These are phyloP conservation scores for Lagerstroemia speciosa DNA, from an alignment of 345 rosid species.

Conservation along the genomic window DNA sequence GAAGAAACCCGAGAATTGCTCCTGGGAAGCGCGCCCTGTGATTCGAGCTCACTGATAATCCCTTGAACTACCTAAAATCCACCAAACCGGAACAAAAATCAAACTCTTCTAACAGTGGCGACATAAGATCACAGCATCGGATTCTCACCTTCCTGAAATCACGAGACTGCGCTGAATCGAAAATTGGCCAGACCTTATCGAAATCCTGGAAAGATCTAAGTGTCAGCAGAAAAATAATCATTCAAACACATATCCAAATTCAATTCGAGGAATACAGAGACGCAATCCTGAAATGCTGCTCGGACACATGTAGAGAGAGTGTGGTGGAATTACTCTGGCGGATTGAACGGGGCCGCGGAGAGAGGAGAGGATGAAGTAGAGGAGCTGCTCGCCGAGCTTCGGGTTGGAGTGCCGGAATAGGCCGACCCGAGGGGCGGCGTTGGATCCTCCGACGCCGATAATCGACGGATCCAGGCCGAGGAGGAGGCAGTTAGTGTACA, in stretches of 20 bases:
- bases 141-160: slow-evolving; percentile 80
- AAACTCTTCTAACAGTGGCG: slow-evolving; percentile 1
- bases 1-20: slow-evolving; percentile 99
- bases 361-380: slow-evolving; percentile 93
- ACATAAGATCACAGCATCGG: background rate
- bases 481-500: slow-evolving; percentile 94
- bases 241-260: background rate
- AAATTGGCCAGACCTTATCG: slow-evolving; percentile 98
- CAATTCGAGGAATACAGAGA: background rate
- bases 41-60: slow-evolving; percentile 93
- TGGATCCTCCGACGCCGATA: slow-evolving; percentile 82
- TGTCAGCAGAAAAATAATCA: slow-evolving; percentile 1
- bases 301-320: background rate
- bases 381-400: slow-evolving; percentile 97
- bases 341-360: slow-evolving; percentile 97
- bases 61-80: slow-evolving; percentile 85
- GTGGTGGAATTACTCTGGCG: slow-evolving; percentile 50
- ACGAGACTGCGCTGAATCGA: slow-evolving; percentile 96
- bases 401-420: slow-evolving; percentile 98
- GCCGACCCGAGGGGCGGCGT: slow-evolving; percentile 79
- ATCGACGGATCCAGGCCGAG: slow-evolving; percentile 90
- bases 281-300: background rate
- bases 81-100: slow-evolving; percentile 1
- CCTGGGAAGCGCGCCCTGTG: slow-evolving; percentile 97
- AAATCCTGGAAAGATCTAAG: slow-evolving; percentile 76